phyloP scores from a whole-genome alignment of 805 yeast species.

The Metahyphopichia silvanorum region DNA sequence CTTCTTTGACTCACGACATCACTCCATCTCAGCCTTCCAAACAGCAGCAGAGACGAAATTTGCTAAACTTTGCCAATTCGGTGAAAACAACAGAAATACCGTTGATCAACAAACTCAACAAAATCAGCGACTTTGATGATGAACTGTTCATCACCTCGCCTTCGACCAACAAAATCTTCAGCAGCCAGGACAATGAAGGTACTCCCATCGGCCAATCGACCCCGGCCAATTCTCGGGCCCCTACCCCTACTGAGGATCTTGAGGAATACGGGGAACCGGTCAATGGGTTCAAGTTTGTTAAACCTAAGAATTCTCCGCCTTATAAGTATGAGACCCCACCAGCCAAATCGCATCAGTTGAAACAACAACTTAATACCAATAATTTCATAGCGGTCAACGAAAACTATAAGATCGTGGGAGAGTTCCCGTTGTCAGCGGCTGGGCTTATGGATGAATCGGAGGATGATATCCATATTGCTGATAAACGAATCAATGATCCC shows the following conservation, averaged over 20 bases:
- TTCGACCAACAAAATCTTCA: constrained; percentile 3
- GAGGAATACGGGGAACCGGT: constrained; percentile 35
- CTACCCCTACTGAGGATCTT: constrained; percentile 23
- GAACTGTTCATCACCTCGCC: constrained; percentile 4
- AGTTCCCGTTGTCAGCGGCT: constrained; percentile 27
- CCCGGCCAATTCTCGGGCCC: constrained; percentile 38
- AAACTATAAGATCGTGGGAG: constrained; percentile 24
- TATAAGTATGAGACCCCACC: constrained; percentile 17
- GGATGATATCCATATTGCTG: constrained; percentile 32
- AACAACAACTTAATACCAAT: constrained; percentile 22
- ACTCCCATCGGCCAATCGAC: constrained; percentile 44
- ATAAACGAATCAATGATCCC: constrained; percentile 35
- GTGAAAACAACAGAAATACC: constrained; percentile 21
- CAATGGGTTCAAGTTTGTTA: constrained; percentile 44
- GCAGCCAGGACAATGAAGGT: neutral
- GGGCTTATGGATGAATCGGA: constrained; percentile 33
- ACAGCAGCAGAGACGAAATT: constrained; percentile 11
- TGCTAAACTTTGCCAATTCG: constrained; percentile 31
- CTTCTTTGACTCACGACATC: constrained; percentile 1
- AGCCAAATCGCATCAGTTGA: constrained; percentile 13
- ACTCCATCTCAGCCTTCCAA: constrained; percentile 10
- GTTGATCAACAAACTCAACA: constrained; percentile 14
- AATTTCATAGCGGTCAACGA: constrained; percentile 3
- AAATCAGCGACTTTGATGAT: constrained; percentile 8
- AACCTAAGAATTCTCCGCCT: constrained; percentile 15